Evolutionary conservation across 345 rosid species (phyloP).

Genomic region (Eucalyptus albens): DNA sequence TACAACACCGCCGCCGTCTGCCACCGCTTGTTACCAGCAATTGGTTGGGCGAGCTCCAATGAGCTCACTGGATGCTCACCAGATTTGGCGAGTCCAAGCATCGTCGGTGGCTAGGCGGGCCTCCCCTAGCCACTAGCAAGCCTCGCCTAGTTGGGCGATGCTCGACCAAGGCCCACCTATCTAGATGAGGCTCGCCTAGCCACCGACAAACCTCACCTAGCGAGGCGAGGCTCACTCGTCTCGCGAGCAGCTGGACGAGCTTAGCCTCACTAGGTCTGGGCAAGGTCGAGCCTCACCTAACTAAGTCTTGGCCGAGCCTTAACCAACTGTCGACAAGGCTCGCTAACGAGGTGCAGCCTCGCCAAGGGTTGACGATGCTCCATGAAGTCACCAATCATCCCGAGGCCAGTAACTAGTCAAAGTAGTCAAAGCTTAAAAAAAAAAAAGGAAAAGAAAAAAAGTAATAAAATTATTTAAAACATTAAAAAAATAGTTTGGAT

Average conservation of each 20-base stretch:
- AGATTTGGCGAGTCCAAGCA: too few relatives aligned
- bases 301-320: too few relatives aligned
- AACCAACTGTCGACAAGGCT: rapidly evolving
- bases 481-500: too few relatives aligned
- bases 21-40: rapidly evolving
- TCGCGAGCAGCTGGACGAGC: rapidly evolving
- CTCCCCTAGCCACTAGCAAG: rapidly evolving
- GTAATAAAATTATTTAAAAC: too few relatives aligned
- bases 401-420: rapidly evolving
- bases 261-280: rapidly evolving
- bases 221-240: too few relatives aligned
- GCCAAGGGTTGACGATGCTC: rapidly evolving
- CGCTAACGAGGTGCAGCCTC: rapidly evolving
- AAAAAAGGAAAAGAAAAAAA: too few relatives aligned
- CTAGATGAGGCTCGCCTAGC: rapidly evolving
- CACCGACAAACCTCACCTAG: too few relatives aligned
- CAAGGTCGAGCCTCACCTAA: too few relatives aligned
- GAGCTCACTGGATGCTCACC: too few relatives aligned
- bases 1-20: rapidly evolving
- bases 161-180: too few relatives aligned
- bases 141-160: too few relatives aligned
- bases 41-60: rapidly evolving
- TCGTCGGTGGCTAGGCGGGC: rapidly evolving
- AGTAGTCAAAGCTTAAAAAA: too few relatives aligned
- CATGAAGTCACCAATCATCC: rapidly evolving